These are phyloP conservation scores for Rasamsonia emersonii DNA, from an alignment of 2,329 filamentous ascomycete species.

Conservation along the genomic window DNA sequence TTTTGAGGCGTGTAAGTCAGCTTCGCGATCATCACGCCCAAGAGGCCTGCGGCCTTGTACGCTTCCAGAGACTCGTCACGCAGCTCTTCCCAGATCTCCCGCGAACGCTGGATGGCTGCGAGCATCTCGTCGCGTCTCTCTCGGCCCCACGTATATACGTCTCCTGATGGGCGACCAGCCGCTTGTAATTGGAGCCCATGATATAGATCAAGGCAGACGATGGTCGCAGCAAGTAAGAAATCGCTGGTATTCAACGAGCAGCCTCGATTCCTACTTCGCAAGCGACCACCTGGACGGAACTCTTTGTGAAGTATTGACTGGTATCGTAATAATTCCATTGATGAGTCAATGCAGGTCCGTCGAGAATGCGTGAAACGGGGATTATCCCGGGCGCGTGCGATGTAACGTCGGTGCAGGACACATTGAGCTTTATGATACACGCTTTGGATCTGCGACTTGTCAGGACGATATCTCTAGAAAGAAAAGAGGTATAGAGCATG, in stretches of 20 bases:
- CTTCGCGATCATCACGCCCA: constrained; percentile 80
- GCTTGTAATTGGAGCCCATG: constrained; percentile 38
- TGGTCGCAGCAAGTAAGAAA: constrained; percentile 77
- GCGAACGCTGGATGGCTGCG: constrained; percentile 60
- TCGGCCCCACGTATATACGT: constrained; percentile 39
- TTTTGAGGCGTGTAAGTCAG: constrained; percentile 39
- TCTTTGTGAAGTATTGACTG: constrained; percentile 69
- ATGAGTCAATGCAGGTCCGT: constrained; percentile 75
- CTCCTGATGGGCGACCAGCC: constrained; percentile 25
- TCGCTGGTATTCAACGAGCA: constrained; percentile 73
- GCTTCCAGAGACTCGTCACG: constrained; percentile 77
- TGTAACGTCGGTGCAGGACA: constrained; percentile 79
- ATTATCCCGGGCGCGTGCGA: constrained; percentile 68
- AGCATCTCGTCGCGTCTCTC: constrained; percentile 64
- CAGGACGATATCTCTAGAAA: constrained; percentile 7
- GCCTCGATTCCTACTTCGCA: constrained; percentile 68
- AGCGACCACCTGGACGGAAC: constrained; percentile 60
- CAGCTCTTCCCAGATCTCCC: constrained; percentile 70
- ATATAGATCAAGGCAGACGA: constrained; percentile 74
- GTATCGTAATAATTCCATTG: constrained; percentile 70
- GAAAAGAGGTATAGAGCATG: neutral
- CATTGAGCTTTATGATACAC: constrained; percentile 84
- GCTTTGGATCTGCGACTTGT: constrained; percentile 52
- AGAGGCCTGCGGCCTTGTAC: constrained; percentile 70
- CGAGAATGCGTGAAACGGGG: constrained; percentile 76